Percentiles rank a stretch among this genome's conserved stretches.
Conservation (phyloP, 768 basidiomycete species). For the Sutorius australiensis region DNA sequence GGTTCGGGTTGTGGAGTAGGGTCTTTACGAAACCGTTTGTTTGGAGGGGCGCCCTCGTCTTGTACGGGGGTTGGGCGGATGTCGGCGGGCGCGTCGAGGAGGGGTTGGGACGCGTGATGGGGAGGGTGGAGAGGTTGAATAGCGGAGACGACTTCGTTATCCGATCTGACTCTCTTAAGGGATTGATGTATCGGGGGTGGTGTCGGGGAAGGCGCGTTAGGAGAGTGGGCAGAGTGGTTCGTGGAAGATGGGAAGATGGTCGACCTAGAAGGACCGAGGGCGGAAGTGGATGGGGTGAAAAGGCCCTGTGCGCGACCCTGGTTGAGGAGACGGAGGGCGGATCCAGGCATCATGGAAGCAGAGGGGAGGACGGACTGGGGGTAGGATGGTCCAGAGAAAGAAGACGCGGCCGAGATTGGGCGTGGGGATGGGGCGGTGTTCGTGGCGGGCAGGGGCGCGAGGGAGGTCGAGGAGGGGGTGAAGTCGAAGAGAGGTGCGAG, state of each 20-base stretch:
- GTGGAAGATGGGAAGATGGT: constrained; percentile 55
- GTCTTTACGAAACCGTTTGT: constrained; percentile 70
- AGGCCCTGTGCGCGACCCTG: constrained; percentile 85
- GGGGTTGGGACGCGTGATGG: constrained; percentile 22
- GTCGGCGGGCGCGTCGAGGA: constrained; percentile 39
- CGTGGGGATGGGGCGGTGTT: constrained; percentile 50
- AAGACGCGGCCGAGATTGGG: constrained; percentile 65
- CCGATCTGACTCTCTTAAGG: constrained; percentile 62
- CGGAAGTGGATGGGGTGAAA: constrained; percentile 80
- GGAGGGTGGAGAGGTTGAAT: constrained; percentile 12
- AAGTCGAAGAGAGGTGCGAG: constrained; percentile 93
- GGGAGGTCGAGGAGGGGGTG: constrained; percentile 68
- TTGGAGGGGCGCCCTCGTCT: constrained; percentile 63
- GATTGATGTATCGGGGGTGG: constrained; percentile 45
- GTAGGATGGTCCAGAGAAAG: constrained; percentile 55
- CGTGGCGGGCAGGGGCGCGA: constrained; percentile 61
- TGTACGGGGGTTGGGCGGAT: constrained; percentile 44
- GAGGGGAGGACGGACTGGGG: constrained; percentile 61
- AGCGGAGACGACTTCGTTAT: constrained; percentile 49
- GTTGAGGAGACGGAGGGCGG: constrained; percentile 76
- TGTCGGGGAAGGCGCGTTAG: constrained; percentile 50
- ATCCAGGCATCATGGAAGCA: constrained; percentile 85
- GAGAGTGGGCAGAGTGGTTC: constrained; percentile 43
- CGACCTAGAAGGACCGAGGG: constrained; percentile 41
- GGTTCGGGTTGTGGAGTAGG: constrained; percentile 35